Base-by-base conservation (phyloP, 2,329 filamentous ascomycete species). In the Hypoxylon sp. region DNA sequence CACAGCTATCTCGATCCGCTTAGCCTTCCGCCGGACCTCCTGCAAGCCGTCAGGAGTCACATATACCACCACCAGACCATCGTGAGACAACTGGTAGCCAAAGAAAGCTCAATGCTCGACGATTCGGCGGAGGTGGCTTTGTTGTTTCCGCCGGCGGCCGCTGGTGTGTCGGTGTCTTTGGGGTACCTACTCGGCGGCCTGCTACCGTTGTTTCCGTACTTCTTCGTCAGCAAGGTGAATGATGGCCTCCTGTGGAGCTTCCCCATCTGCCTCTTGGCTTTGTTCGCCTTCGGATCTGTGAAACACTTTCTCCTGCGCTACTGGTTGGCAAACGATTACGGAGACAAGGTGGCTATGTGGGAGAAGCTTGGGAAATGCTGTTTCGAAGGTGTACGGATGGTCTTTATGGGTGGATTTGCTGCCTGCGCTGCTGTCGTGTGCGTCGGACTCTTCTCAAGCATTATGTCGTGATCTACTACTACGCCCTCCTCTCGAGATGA, bases 111-210 rank as follows among this genome's bases (percentile, higher is more conserved):
- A 20, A 34, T 46, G 6, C 15, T 24, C 17, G 34, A 56, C n/a
- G 81, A 44, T 78, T 81, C 63, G 78, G 82, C 68, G 79, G 73
- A 37, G 15, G 47, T 62, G 13, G 39, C 63, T 2, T 53, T 10
- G 13, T 50, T 28, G 77, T 79, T 71, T 72, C 79, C 65, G 76
- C 85, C 70, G 74, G 82, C 75, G 75, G 75, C 87, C 46, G 89
- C 86, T 0, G 90, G 88, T 2, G 67, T 88, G 24, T 91, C 87
- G 7, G 89, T 92, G 70, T 87, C 89, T 0, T 71, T 87, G 15
- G 88, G 88, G 34, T 92, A 92, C 74, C 88, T 92, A 54, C 75
- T 91, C 20, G 90, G 90, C 19, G 90, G 90, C 0, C 80, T 91
- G 56, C 84, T 92, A n/a, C 89, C 90, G 13, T 82, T 92, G 70